These are phyloP conservation scores for Xeromyces bisporus DNA, from an alignment of 495 filamentous ascomycete genomes.

Conservation along the genomic window DNA sequence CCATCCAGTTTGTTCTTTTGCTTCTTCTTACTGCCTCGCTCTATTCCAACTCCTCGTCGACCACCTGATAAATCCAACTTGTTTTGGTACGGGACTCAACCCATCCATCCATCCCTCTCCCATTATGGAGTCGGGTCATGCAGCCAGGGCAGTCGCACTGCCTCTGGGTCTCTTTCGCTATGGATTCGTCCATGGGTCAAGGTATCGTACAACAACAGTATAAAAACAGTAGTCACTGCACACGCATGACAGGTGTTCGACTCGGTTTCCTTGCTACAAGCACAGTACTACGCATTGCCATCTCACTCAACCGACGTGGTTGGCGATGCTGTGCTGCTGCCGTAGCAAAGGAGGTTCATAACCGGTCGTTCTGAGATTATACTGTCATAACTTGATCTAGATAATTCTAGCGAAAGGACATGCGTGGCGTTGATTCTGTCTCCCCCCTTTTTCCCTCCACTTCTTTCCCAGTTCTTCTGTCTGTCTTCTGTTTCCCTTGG, in stretches of 20 bases:
- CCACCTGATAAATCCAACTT: not conserved
- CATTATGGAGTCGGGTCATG: constrained; percentile 20
- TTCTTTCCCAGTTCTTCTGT: constrained; percentile 7
- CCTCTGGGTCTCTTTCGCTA: constrained; percentile 11
- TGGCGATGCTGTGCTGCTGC: too few species aligned
- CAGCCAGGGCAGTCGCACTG: constrained; percentile 9
- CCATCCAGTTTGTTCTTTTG: constrained; percentile 3
- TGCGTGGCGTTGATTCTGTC: constrained; percentile 44
- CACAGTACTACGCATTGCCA: too few species aligned
- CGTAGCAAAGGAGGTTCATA: too few species aligned
- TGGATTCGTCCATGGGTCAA: constrained; percentile 29
- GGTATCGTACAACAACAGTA: constrained; percentile 40
- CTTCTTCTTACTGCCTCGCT: not conserved
- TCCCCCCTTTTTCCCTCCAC: constrained; percentile 12
- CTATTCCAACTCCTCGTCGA: not conserved
- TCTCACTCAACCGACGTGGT: too few species aligned
- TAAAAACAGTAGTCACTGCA: constrained; percentile 32
- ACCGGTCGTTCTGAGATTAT: constrained; percentile 44
- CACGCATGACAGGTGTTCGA: constrained; percentile 46
- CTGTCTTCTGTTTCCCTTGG: constrained; percentile 2
- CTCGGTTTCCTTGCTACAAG: too few species aligned
- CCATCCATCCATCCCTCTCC: too few species aligned
- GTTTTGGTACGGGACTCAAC: not conserved
- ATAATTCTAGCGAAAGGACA: constrained; percentile 74
- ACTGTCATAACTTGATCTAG: constrained; percentile 68